Evolutionary conservation across 2,329 filamentous ascomycete genomes (phyloP).

Genomic region (Penicillium expansum): DNA sequence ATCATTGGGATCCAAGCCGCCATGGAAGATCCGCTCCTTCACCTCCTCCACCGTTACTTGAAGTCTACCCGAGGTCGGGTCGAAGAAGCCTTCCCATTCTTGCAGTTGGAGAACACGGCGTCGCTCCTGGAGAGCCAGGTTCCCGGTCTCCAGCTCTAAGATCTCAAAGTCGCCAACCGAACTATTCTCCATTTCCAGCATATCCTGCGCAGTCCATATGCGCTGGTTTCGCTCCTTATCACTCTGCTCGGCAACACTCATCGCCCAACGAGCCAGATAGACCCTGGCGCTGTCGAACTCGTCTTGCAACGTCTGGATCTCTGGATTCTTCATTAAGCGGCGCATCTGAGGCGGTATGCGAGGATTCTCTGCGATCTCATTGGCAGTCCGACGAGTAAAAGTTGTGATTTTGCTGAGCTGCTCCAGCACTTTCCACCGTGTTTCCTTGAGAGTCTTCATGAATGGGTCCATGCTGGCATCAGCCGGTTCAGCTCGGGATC

Average conservation of each 20-base stretch:
- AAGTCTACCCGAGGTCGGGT: slow-evolving; percentile 68
- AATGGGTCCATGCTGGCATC: slow-evolving; percentile 88
- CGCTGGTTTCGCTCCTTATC: slow-evolving; percentile 80
- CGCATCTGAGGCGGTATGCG: slow-evolving; percentile 85
- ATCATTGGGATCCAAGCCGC: slow-evolving; percentile 82
- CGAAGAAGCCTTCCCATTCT: slow-evolving; percentile 93
- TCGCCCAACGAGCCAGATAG: slow-evolving; percentile 94
- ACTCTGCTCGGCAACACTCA: slow-evolving; percentile 97
- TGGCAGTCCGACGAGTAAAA: slow-evolving; percentile 86
- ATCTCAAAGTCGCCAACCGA: slow-evolving; percentile 96
- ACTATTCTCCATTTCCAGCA: slow-evolving; percentile 90
- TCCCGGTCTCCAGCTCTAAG: slow-evolving; percentile 72
- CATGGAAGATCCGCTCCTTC: slow-evolving; percentile 96
- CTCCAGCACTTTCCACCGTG: slow-evolving; percentile 93
- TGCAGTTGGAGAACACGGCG: slow-evolving; percentile 73
- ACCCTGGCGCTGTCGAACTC: slow-evolving; percentile 96
- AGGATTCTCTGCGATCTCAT: slow-evolving; percentile 87
- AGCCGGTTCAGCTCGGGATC: slow-evolving; percentile 34
- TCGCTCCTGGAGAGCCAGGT: slow-evolving; percentile 70
- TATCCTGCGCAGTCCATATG: slow-evolving; percentile 90
- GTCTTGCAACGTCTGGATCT: slow-evolving; percentile 91
- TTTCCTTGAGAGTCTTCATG: slow-evolving; percentile 89
- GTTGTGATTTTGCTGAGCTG: slow-evolving; percentile 97
- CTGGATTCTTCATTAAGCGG: slow-evolving; percentile 80
- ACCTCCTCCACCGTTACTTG: slow-evolving; percentile 84